Base-by-base conservation (phyloP, 495 filamentous ascomycete genomes). In the Monascus purpureus region DNA sequence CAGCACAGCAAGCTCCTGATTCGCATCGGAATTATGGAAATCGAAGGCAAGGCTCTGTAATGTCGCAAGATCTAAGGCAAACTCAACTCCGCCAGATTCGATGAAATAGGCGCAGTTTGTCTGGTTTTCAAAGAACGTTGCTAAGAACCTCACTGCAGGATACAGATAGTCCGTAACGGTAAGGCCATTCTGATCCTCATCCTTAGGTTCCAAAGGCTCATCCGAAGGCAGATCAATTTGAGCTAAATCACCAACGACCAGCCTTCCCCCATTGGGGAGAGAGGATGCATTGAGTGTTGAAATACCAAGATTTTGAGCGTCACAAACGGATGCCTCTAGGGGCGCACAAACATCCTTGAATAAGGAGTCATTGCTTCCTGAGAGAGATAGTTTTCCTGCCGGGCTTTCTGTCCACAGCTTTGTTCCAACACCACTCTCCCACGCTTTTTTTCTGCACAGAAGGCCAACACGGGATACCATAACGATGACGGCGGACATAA, bases 401-500 rank as follows among this genome's bases (percentile, higher is more conserved):
- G 46, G 27, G 39, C 68, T 63, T 36, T 73, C 62, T 18, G 72
- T 62, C 67, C 81, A 80, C 13, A 96, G 61, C 47, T 86, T 92
- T 0, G 82, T 72, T 30, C 90, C 90, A 53, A 77, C 68, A 7
- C 77, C 80, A 13, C 70, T 53, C 23, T 69, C 62, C 45, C 63
- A 67, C 3, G 80, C 78, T 51, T 80, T 77, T 9, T 58, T 59
- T 32, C 69, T 69, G 38, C 79, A 82, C 17, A 95, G 50, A 32
- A 76, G 53, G 17, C 68, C 67, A 23, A 95, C 78, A 36, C 82
- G 72, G 15, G 72, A 75, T 23, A 92, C 70, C 83, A 94, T 93
- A 29, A 81, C 70, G 22, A 86, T 64, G 9, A 93, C 71, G 4
- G 78, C 73, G 44, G 76, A 72, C 57, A 92, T 74, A 35, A 96